Conservation (phyloP, 176 grass and related monocot species). For the Lolium perenne region DNA sequence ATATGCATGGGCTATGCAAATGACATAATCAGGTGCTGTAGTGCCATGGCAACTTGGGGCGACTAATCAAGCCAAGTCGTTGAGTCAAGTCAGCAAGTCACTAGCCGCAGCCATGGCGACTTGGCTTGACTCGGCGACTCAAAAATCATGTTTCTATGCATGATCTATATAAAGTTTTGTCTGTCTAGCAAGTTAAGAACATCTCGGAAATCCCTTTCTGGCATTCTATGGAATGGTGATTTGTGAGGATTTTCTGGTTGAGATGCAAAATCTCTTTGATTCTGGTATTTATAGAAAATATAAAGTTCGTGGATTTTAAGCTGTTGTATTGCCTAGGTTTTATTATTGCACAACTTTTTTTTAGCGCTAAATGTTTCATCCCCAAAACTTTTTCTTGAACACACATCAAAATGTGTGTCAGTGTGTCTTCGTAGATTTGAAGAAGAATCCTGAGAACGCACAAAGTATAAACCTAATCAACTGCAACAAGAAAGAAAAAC, state of each 20-base stretch:
- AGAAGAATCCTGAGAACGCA: neutral
- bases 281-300: constrained; percentile 27
- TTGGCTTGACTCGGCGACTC: too few relatives aligned
- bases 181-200: constrained; percentile 28
- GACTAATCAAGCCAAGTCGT: too few relatives aligned
- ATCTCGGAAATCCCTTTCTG: constrained; percentile 5
- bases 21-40: too few relatives aligned
- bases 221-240: constrained; percentile 3
- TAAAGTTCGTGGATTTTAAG: neutral
- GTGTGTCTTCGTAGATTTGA: neutral
- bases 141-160: constrained; percentile 11
- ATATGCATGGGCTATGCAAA: too few relatives aligned
- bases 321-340: constrained; percentile 22
- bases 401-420: neutral
- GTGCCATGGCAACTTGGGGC: neutral
- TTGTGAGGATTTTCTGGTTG: constrained; percentile 21
- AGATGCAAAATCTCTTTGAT: constrained; percentile 30
- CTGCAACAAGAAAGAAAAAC: constrained; percentile 19
- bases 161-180: constrained; percentile 20
- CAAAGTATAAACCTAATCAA: neutral
- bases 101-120: too few relatives aligned
- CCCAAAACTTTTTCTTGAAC: neutral
- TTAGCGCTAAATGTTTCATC: neutral
- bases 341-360: neutral
- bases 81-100: too few relatives aligned